These are phyloP conservation scores for Plantago ovata DNA, from an alignment of 257 asterid genomes.

Conservation along the genomic window DNA sequence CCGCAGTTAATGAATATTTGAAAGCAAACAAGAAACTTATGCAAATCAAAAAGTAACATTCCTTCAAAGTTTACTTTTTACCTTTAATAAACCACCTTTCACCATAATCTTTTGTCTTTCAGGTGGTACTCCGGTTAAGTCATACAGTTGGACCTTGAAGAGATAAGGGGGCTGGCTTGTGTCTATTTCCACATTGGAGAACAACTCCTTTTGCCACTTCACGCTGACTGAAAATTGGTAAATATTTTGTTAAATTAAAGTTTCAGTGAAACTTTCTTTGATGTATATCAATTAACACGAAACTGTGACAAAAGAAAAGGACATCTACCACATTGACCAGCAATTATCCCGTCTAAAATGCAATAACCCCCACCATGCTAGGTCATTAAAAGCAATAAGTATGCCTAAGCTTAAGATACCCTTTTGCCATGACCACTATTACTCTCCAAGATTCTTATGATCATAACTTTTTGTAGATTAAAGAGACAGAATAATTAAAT, in stretches of 20 bases:
- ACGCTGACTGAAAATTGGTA: conserved; percentile 68
- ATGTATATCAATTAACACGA: not conserved
- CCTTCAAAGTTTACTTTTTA: conserved; percentile 24
- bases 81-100: conserved; percentile 96
- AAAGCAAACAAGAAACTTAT: conserved; percentile 1
- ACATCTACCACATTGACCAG: not conserved
- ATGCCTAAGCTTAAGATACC: not conserved
- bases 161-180: conserved; percentile 84
- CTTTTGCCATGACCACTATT: too few relatives aligned
- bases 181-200: conserved; percentile 78
- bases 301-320: not conserved
- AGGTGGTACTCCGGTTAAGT: conserved; percentile 98
- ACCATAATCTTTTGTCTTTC: conserved; percentile 99
- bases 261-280: too few relatives aligned
- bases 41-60: conserved; percentile 1
- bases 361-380: not conserved
- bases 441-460: too few relatives aligned
- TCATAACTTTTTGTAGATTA: too few relatives aligned
- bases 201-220: conserved; percentile 92
- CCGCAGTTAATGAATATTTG: conserved; percentile 1
- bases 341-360: not conserved
- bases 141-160: conserved; percentile 92
- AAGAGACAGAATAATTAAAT: too few relatives aligned
- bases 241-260: conserved; percentile 15
- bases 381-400: not conserved